Base-by-base conservation (phyloP, 2,329 filamentous ascomycete species). In the Hymenoscyphus salicellus region DNA sequence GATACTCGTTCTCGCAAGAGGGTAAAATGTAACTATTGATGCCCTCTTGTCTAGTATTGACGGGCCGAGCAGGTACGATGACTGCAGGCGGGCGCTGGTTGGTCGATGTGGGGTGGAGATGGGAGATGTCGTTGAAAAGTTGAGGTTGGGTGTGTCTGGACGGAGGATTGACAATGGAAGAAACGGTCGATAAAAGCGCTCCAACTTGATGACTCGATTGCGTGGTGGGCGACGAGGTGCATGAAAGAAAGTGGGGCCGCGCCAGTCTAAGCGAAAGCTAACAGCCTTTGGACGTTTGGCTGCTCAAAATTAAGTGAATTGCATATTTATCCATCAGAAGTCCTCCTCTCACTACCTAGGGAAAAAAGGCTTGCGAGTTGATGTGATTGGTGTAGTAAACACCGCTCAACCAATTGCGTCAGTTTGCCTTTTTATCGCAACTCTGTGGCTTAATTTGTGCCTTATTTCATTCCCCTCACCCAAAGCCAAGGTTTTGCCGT, bases 201-300 rank as follows among this genome's bases (percentile, higher is more conserved):
- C 46, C 46, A 52, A 52, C 46, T 52, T 52, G 46, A 52, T 52
- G 46, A 52, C 46, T 52, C 46, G 46, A 38, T 52, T 26, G 20
- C 20, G 46, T 20, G 46, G 46, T 23, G 46, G 46, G 46, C 46
- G 46, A 52, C 46, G 46, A 52, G 20, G 20, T 52, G 46, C 46
- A 52, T 52, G 46, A 52, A 52, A 52, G 20, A 52, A n/a, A 26
- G 46, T 52, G 20, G 46, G 23, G 20, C 46, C 11, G n/a, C 2
- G 23, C n/a, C 8, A 4, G 2, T 3, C 20, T 52, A 52, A 52
- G 46, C 46, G 46, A 52, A 52, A 14, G 17, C 46, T 52, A 52
- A 52, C 46, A 20, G 46, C 46, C 4, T 26, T 52, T 52, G 20
- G 20, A 52, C 8, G 46, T 52, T 52, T 52, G 46, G 23, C 20